These are phyloP conservation scores for Murraya koenigii DNA, from an alignment of 345 rosid genomes.

Conservation along the genomic window DNA sequence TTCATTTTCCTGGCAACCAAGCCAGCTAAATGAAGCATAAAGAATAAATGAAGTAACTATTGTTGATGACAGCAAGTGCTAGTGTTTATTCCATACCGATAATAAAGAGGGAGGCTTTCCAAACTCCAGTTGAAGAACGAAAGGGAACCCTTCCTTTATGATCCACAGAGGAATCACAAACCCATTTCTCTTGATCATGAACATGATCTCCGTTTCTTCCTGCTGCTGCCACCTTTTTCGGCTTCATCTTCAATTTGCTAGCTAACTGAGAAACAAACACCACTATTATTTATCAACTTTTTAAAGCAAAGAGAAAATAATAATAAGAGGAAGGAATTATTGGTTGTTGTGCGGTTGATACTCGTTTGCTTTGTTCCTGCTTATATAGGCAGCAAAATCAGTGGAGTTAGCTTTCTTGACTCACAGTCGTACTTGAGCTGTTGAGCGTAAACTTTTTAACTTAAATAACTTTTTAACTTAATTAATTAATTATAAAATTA, in stretches of 20 bases:
- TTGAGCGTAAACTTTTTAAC: too few species aligned
- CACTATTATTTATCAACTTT: background rate
- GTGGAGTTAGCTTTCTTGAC: conserved; percentile 2
- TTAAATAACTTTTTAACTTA: too few species aligned
- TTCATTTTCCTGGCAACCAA: too few species aligned
- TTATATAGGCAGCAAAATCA: conserved; percentile 24
- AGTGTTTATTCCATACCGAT: conserved; percentile 36
- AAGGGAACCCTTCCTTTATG: conserved; percentile 52
- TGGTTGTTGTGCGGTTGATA: background rate
- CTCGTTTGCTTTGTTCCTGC: conserved; percentile 11
- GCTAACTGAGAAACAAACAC: background rate
- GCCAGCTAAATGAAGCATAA: too few species aligned
- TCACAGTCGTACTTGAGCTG: too few species aligned
- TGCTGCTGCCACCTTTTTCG: background rate
- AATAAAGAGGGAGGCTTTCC: conserved; percentile 68
- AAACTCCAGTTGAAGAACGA: conserved; percentile 58
- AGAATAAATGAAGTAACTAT: too few species aligned
- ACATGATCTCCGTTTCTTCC: background rate
- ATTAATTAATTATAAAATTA: too few species aligned
- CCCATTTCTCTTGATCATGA: conserved; percentile 44
- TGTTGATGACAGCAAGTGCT: too few species aligned
- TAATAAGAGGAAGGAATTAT: background rate
- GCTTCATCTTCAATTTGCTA: conserved; percentile 13
- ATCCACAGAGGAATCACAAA: conserved; percentile 60
- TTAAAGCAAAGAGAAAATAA: background rate